A percentile compares a stretch with the other conserved stretches of the same genome.
Evolutionary conservation across 345 rosid genomes (phyloP).

Genomic region (Melastoma malabathricum): DNA sequence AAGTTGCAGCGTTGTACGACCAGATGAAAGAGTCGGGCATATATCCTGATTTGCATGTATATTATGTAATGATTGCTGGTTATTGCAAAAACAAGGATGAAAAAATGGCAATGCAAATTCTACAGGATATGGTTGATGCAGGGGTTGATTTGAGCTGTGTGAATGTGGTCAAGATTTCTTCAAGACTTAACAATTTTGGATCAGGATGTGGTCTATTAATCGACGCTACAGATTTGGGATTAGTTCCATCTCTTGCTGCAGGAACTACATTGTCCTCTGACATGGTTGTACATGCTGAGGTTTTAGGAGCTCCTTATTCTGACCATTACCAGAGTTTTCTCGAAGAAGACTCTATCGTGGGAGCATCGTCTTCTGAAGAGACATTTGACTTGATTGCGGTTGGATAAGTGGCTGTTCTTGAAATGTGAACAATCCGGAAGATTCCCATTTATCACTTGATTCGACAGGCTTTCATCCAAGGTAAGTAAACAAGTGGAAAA

Average conservation of each 20-base stretch:
- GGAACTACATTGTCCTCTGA: conserved; percentile 6
- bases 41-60: conserved; percentile 26
- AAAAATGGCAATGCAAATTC: conserved; percentile 30
- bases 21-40: conserved; percentile 47
- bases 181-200: conserved; percentile 12
- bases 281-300: conserved; percentile 3
- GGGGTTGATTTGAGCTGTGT: conserved; percentile 23
- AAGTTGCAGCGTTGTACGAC: conserved; percentile 29
- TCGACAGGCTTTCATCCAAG: too few relatives aligned
- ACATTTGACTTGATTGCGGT: conserved; percentile 8
- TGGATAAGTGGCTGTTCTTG: too few relatives aligned
- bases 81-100: conserved; percentile 33
- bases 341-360: conserved; percentile 5
- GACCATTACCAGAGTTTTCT: neutral
- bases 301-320: conserved; percentile 2
- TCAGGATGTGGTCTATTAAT: conserved; percentile 18
- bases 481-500: too few relatives aligned
- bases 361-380: conserved; percentile 11
- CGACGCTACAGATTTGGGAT: conserved; percentile 22
- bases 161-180: conserved; percentile 22
- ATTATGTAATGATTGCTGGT: conserved; percentile 27
- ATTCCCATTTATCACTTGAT: too few relatives aligned
- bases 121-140: conserved; percentile 35
- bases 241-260: conserved; percentile 10
- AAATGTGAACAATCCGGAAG: too few relatives aligned